Evolutionary conservation across 2,329 filamentous ascomycete species (phyloP).

Genomic region (Coniella vitis): DNA sequence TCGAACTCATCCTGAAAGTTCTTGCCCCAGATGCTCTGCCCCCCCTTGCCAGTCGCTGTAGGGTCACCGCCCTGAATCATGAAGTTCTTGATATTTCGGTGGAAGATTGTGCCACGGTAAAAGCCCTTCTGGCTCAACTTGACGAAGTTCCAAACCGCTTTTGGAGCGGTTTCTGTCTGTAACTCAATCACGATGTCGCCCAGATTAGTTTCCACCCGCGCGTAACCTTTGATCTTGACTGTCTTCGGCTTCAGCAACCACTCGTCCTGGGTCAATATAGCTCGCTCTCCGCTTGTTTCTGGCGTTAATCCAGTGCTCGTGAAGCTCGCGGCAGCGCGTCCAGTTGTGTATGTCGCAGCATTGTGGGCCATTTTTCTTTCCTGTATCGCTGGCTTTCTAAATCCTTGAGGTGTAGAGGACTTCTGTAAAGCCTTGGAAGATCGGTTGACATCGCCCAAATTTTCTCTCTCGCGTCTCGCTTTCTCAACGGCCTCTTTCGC

Average conservation of each 20-base stretch:
- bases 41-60: slow-evolving; percentile 85
- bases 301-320: slow-evolving; percentile 92
- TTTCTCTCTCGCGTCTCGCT: slow-evolving; percentile 67
- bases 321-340: slow-evolving; percentile 85
- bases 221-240: slow-evolving; percentile 86
- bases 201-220: slow-evolving; percentile 76
- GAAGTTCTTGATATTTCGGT: slow-evolving; percentile 90
- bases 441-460: slow-evolving; percentile 51
- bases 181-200: slow-evolving; percentile 85
- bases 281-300: slow-evolving; percentile 80
- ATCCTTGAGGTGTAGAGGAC: slow-evolving; percentile 21
- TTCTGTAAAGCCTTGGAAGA: slow-evolving; percentile 34
- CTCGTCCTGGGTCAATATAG: slow-evolving; percentile 85
- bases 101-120: slow-evolving; percentile 78
- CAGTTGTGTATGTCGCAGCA: slow-evolving; percentile 83
- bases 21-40: slow-evolving; percentile 85
- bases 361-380: slow-evolving; percentile 67
- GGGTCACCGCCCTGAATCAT: slow-evolving; percentile 98
- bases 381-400: slow-evolving; percentile 39
- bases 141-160: slow-evolving; percentile 96
- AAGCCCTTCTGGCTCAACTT: slow-evolving; percentile 83
- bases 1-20: slow-evolving; percentile 93
- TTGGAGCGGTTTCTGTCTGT: slow-evolving; percentile 83
- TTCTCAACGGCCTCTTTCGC: slow-evolving; percentile 93
- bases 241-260: slow-evolving; percentile 91